Conservation (phyloP, 2,329 filamentous ascomycete genomes). For the Aspergillus chevalieri region DNA sequence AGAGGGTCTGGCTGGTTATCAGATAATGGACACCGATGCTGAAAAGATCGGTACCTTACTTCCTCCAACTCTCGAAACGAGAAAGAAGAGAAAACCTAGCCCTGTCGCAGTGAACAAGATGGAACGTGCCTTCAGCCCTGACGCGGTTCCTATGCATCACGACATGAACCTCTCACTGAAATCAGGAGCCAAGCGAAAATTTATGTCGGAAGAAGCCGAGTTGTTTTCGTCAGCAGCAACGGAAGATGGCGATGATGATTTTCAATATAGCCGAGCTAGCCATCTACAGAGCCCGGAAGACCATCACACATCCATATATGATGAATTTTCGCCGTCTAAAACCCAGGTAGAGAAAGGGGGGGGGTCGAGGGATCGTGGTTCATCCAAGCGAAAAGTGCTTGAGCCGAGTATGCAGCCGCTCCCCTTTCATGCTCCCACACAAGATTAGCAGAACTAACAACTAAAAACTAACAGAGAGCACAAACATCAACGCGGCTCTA, state of each 20-base stretch:
- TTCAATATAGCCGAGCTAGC: conserved; percentile 27
- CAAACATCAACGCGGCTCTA: conserved; percentile 41
- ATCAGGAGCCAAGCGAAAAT: conserved; percentile 53
- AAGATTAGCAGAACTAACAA: conserved; percentile 8
- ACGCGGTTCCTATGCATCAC: conserved; percentile 1
- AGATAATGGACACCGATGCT: conserved; percentile 5
- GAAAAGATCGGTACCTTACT: conserved; percentile 13
- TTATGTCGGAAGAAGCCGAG: conserved; percentile 49
- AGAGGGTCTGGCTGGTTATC: conserved; percentile 2
- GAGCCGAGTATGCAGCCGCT: conserved; percentile 35
- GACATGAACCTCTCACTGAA: conserved; percentile 25
- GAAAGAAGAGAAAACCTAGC: conserved; percentile 21
- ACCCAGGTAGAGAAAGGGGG: conserved; percentile 11
- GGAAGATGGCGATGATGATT: conserved; percentile 23
- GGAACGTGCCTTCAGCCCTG: conserved; percentile 1
- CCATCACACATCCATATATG: conserved; percentile 3
- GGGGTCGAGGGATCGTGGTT: conserved; percentile 9
- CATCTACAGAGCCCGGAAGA: conserved; percentile 11
- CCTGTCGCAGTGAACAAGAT: background rate
- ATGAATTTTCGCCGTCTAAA: conserved; percentile 11
- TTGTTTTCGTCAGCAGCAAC: conserved; percentile 3
- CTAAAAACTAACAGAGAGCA: conserved; percentile 35
- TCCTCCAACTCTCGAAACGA: conserved; percentile 27
- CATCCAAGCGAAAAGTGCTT: conserved; percentile 29
- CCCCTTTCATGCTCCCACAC: background rate